phyloP scores from a whole-genome alignment of 2,329 filamentous ascomycete species.

The Elsinoe perseae region DNA sequence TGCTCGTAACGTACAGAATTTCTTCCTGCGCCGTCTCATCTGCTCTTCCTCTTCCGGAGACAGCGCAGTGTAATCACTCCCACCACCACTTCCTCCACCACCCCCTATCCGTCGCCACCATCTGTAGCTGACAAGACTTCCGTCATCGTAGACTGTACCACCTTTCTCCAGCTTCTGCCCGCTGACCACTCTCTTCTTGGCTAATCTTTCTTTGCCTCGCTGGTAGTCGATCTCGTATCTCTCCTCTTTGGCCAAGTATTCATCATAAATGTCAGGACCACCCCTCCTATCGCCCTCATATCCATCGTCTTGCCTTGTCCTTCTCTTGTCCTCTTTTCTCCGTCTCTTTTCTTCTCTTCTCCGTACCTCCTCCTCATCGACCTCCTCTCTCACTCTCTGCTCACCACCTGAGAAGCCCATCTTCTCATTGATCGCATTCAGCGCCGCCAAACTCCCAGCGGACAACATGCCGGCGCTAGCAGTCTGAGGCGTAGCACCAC shows the following conservation, averaged over 20 bases:
- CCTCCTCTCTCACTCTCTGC: slow-evolving; percentile 12
- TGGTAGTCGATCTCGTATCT: slow-evolving; percentile 16
- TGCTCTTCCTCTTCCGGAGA: slow-evolving; percentile 32
- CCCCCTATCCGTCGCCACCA: slow-evolving; percentile 36
- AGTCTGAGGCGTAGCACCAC: background rate
- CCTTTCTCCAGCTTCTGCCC: slow-evolving; percentile 39
- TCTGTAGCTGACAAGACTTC: slow-evolving; percentile 34
- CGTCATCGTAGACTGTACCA: slow-evolving; percentile 32
- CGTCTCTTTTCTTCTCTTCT: slow-evolving; percentile 15
- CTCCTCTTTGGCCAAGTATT: slow-evolving; percentile 19
- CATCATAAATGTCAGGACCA: slow-evolving; percentile 12
- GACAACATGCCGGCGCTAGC: slow-evolving; percentile 35
- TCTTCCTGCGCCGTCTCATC: slow-evolving; percentile 48
- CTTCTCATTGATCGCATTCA: slow-evolving; percentile 43
- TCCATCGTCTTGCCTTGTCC: slow-evolving; percentile 33
- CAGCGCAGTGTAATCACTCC: slow-evolving; percentile 25
- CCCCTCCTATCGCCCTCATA: slow-evolving; percentile 37
- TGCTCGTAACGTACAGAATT: slow-evolving; percentile 29
- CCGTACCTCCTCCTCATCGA: slow-evolving; percentile 15
- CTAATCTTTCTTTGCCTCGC: background rate
- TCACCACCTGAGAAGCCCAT: slow-evolving; percentile 13
- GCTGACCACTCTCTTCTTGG: slow-evolving; percentile 38
- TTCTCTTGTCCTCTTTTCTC: slow-evolving; percentile 14
- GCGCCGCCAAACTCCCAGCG: slow-evolving; percentile 55
- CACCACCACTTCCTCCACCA: slow-evolving; percentile 32